phyloP scores from a whole-genome alignment of 108 stramenopile genomes.

The Fistulifera solaris region DNA sequence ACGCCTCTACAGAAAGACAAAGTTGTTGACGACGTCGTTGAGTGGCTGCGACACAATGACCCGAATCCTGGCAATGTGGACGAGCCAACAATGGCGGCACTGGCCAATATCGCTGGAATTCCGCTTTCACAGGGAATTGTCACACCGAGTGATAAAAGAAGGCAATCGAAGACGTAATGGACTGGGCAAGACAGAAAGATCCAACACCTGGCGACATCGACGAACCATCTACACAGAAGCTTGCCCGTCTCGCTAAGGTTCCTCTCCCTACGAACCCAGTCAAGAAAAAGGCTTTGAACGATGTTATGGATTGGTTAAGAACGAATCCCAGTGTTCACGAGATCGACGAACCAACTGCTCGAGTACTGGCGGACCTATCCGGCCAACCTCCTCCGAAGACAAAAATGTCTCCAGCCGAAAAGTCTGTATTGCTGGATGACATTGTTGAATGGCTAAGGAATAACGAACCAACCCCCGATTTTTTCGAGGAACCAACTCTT shows the following conservation, averaged over 20 bases:
- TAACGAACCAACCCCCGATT: slow-evolving; percentile 5
- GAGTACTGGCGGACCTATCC: not conserved
- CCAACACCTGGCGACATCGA: not conserved
- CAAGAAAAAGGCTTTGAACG: not conserved
- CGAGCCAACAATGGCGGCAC: slow-evolving; percentile 8
- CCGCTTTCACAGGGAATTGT: slow-evolving; percentile 1
- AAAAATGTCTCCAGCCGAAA: slow-evolving; percentile 4
- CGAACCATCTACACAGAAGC: not conserved
- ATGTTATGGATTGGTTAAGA: slow-evolving; percentile 15
- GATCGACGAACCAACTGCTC: slow-evolving; percentile 5
- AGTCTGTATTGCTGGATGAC: slow-evolving; percentile 6
- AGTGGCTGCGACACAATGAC: slow-evolving; percentile 20
- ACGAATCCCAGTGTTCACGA: not conserved
- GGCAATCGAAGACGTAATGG: slow-evolving; percentile 6
- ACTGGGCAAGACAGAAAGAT: slow-evolving; percentile 8
- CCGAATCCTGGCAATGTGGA: slow-evolving; percentile 11
- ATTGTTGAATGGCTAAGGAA: slow-evolving; percentile 18
- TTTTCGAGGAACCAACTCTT: slow-evolving; percentile 6
- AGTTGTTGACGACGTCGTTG: slow-evolving; percentile 17
- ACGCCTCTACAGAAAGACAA: slow-evolving; percentile 1
- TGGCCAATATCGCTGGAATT: slow-evolving; percentile 4
- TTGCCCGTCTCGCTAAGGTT: slow-evolving; percentile 2
- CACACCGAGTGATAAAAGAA: slow-evolving; percentile 2
- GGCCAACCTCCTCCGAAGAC: slow-evolving; percentile 4
- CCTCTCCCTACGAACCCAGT: slow-evolving; percentile 4